Conservation (phyloP, 805 yeast genomes). For the Wickerhamomyces sydowiorum region DNA sequence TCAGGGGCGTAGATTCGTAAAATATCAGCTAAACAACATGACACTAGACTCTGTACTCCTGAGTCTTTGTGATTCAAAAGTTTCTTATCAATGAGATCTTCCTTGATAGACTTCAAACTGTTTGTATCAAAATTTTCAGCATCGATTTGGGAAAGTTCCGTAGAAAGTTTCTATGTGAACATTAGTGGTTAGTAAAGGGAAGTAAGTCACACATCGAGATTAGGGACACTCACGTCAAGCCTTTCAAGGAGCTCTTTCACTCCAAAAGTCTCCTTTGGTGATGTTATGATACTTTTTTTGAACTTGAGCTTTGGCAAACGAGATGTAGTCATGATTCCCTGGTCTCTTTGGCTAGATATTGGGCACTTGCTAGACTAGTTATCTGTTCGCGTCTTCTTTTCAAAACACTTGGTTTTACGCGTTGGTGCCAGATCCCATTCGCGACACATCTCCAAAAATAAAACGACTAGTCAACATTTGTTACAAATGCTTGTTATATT, state of each 20-base stretch:
- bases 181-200: conserved; percentile 7
- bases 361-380: no score
- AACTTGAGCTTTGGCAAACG: conserved; percentile 27
- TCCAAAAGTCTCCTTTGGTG: conserved; percentile 50
- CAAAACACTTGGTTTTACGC: no score
- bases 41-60: conserved; percentile 64
- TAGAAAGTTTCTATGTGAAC: conserved; percentile 39
- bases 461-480: no score
- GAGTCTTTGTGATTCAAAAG: conserved; percentile 52
- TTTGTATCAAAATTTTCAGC: conserved; percentile 50
- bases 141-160: conserved; percentile 56
- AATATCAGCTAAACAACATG: conserved; percentile 74
- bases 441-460: no score
- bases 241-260: conserved; percentile 56
- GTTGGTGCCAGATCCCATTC: neutral
- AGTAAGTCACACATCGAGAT: no score
- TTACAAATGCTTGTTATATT: no score
- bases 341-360: no score
- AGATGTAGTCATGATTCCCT: conserved; percentile 11
- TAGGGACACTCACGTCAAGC: conserved; percentile 34
- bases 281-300: conserved; percentile 46
- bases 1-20: conserved; percentile 81
- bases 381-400: no score
- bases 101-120: conserved; percentile 39
- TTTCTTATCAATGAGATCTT: conserved; percentile 52